A percentile compares a stretch with the other conserved stretches of the same genome.
These are phyloP conservation scores for Phytophthora sojae DNA, from an alignment of 352 stramenopile species.

Conservation along the genomic window DNA sequence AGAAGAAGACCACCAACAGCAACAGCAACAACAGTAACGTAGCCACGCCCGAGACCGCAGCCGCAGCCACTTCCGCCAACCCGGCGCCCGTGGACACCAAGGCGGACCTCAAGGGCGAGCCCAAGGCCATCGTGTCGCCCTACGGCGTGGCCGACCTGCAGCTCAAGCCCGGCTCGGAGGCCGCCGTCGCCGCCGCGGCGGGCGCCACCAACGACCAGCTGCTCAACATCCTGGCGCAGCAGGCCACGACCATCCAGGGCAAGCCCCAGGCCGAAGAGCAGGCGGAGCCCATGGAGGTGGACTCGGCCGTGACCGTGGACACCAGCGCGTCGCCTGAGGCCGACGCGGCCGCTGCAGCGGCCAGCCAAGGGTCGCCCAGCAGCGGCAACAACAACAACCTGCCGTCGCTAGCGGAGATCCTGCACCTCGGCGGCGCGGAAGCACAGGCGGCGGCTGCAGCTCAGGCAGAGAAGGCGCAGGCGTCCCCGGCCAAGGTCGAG, in stretches of 20 bases:
- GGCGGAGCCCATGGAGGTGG: constrained; percentile 30
- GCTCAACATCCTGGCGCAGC: constrained; percentile 78
- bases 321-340: background rate
- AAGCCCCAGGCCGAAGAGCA: constrained; percentile 10
- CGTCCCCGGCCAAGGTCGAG: background rate
- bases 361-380: constrained; percentile 37
- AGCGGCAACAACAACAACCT: constrained; percentile 49
- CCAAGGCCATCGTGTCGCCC: constrained; percentile 53
- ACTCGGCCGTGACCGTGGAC: constrained; percentile 19
- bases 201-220: constrained; percentile 54
- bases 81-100: constrained; percentile 32
- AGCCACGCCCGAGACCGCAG: background rate
- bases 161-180: constrained; percentile 48
- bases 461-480: constrained; percentile 7
- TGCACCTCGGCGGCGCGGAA: constrained; percentile 64
- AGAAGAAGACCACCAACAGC: constrained; percentile 55
- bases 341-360: background rate
- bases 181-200: constrained; percentile 23
- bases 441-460: constrained; percentile 9
- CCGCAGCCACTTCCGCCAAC: constrained; percentile 12
- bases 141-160: constrained; percentile 70
- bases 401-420: constrained; percentile 74
- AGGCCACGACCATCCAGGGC: constrained; percentile 56
- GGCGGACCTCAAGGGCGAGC: constrained; percentile 43
- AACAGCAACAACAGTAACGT: too few relatives aligned